Percentiles rank a stretch among this genome's conserved stretches.
Conservation (phyloP, 2,329 filamentous ascomycete genomes). For the Tolypocladium album region DNA sequence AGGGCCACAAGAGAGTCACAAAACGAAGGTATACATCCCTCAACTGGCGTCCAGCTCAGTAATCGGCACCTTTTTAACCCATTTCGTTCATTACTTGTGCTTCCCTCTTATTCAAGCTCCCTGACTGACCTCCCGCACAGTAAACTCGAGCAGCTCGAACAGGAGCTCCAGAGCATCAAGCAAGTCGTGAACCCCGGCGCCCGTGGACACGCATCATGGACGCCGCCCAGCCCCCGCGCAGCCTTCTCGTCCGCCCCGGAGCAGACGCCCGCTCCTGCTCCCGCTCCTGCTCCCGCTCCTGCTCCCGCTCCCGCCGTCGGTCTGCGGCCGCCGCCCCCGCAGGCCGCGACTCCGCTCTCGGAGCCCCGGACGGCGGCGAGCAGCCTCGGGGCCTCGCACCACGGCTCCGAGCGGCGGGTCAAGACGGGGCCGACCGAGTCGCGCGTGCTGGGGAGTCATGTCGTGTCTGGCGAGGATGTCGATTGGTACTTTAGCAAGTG, state of each 20-base stretch:
- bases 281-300: conserved; percentile 2
- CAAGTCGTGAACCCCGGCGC: conserved; percentile 30
- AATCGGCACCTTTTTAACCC: not conserved
- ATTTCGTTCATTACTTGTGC: not conserved
- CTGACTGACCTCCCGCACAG: conserved; percentile 15
- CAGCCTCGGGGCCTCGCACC: conserved; percentile 2
- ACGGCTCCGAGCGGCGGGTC: conserved; percentile 7
- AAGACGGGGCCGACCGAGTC: conserved; percentile 22
- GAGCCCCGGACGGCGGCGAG: conserved; percentile 13
- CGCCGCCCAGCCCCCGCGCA: conserved; percentile 16
- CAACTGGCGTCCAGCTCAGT: not conserved
- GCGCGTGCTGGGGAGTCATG: conserved; percentile 33
- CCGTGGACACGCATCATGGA: conserved; percentile 12
- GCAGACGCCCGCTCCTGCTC: conserved; percentile 2
- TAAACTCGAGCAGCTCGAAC: conserved; percentile 43
- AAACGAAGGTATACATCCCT: conserved; percentile 24
- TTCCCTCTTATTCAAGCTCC: not conserved
- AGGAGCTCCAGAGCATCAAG: conserved; percentile 44
- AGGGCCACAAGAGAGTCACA: conserved; percentile 34
- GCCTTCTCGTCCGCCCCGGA: conserved; percentile 13
- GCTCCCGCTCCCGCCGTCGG: conserved; percentile 3
- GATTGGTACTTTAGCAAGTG: conserved; percentile 45
- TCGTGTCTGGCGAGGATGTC: conserved; percentile 41
- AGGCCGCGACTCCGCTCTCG: conserved; percentile 13
- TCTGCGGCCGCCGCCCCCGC: conserved; percentile 5